Evolutionary conservation across 768 basidiomycete genomes (phyloP).

Genomic region (Boletus rex-veris): DNA sequence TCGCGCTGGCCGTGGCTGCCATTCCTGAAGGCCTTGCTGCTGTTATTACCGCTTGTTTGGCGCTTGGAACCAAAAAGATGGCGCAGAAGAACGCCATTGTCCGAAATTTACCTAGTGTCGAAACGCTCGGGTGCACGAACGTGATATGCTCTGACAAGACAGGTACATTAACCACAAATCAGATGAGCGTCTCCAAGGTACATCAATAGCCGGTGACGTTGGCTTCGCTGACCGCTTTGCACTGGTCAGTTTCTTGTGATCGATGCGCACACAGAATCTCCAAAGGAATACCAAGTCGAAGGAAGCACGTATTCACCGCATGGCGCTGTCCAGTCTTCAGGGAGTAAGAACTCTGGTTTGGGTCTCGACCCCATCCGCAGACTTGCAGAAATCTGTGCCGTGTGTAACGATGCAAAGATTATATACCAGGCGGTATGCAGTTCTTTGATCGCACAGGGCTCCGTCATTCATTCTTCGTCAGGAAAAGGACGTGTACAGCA

Average conservation of each 20-base stretch:
- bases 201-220: slow-evolving; percentile 14
- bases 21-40: slow-evolving; percentile 99
- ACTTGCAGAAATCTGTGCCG: slow-evolving; percentile 85
- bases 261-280: slow-evolving; percentile 46
- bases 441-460: neutral
- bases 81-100: slow-evolving; percentile 99
- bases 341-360: slow-evolving; percentile 62
- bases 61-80: slow-evolving; percentile 98
- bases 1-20: slow-evolving; percentile 96
- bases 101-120: slow-evolving; percentile 91
- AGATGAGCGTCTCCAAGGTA: slow-evolving; percentile 92
- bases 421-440: slow-evolving; percentile 69
- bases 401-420: slow-evolving; percentile 94
- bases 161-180: slow-evolving; percentile 92
- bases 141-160: slow-evolving; percentile 99
- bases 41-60: slow-evolving; percentile 95
- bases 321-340: slow-evolving; percentile 66
- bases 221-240: slow-evolving; percentile 9
- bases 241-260: slow-evolving; percentile 67
- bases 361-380: slow-evolving; percentile 71
- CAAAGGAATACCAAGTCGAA: slow-evolving; percentile 76
- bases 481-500: slow-evolving; percentile 77
- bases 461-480: slow-evolving; percentile 28
- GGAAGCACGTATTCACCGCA: slow-evolving; percentile 90
- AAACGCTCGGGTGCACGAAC: slow-evolving; percentile 96